These are phyloP conservation scores for Termitomyces sp. DNA, from an alignment of 768 basidiomycete genomes.

Conservation along the genomic window DNA sequence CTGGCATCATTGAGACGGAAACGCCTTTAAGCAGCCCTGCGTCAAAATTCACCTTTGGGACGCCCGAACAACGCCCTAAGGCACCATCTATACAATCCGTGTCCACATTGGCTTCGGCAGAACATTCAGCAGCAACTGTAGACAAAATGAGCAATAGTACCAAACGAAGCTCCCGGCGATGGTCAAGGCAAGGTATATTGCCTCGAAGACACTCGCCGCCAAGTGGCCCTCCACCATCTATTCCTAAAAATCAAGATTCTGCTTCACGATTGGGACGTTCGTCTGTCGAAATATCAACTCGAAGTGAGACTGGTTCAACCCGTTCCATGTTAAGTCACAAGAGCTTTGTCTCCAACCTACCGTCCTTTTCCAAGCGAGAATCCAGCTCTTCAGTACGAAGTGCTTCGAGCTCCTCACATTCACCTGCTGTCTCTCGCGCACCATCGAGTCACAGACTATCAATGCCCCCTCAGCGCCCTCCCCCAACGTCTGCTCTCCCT, in stretches of 20 bases:
- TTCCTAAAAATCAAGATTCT: conserved; percentile 27
- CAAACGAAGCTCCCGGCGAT: conserved; percentile 34
- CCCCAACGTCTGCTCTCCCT: conserved; percentile 67
- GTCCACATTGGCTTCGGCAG: conserved; percentile 41
- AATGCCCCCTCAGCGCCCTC: conserved; percentile 69
- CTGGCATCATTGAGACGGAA: conserved; percentile 20
- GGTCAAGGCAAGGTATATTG: conserved; percentile 50
- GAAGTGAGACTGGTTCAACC: conserved; percentile 34
- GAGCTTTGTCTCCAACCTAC: conserved; percentile 42
- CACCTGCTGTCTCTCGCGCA: conserved; percentile 25
- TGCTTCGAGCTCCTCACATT: conserved; percentile 38
- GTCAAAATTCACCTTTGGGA: conserved; percentile 30
- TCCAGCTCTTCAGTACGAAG: conserved; percentile 50
- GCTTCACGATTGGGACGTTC: conserved; percentile 13
- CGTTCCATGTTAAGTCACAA: conserved; percentile 35
- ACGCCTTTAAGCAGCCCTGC: conserved; percentile 22
- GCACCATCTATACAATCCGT: conserved; percentile 42
- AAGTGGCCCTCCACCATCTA: conserved; percentile 53
- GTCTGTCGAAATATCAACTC: conserved; percentile 20
- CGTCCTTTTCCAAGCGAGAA: conserved; percentile 51
- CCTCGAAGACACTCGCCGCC: conserved; percentile 58
- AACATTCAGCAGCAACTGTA: conserved; percentile 22
- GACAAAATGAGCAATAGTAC: conserved; percentile 37
- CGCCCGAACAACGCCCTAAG: conserved; percentile 35
- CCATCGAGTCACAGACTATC: conserved; percentile 53